These are phyloP conservation scores for Cercospora sp. DNA, from an alignment of 2,329 filamentous ascomycete genomes.

Conservation along the genomic window DNA sequence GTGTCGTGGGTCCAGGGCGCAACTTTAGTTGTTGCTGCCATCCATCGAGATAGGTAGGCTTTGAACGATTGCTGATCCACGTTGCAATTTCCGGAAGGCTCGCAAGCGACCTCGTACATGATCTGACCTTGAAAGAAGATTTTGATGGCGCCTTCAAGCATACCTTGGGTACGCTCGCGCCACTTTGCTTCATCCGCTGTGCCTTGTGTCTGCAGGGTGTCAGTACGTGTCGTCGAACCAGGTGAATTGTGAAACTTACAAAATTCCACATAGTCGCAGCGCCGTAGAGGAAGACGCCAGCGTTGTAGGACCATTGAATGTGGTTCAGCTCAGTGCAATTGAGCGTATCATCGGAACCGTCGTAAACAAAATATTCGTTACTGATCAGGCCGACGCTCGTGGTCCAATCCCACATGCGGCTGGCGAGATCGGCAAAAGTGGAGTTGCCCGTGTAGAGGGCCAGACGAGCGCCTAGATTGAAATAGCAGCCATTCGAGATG, in stretches of 20 bases:
- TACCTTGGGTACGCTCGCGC: constrained; percentile 29
- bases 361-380: constrained; percentile 46
- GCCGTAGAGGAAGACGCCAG: constrained; percentile 49
- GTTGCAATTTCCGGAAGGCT: constrained; percentile 46
- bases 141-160: constrained; percentile 34
- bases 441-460: constrained; percentile 45
- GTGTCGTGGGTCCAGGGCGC: constrained; percentile 56
- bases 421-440: constrained; percentile 65
- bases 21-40: constrained; percentile 58
- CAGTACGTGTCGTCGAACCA: constrained; percentile 1
- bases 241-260: constrained; percentile 35
- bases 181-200: constrained; percentile 25
- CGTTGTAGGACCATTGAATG: constrained; percentile 52
- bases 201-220: constrained; percentile 27
- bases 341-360: constrained; percentile 47
- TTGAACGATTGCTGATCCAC: constrained; percentile 49
- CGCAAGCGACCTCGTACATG: constrained; percentile 52
- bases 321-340: constrained; percentile 50
- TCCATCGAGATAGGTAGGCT: constrained; percentile 53
- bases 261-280: constrained; percentile 51
- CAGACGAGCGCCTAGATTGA: constrained; percentile 51
- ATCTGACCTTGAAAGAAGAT: constrained; percentile 45
- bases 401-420: constrained; percentile 41
- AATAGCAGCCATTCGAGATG: constrained; percentile 56
- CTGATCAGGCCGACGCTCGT: constrained; percentile 57